Percentiles rank a stretch among this genome's conserved stretches.
These are phyloP conservation scores for Populus tremula DNA, from an alignment of 345 rosid genomes.

Conservation along the genomic window DNA sequence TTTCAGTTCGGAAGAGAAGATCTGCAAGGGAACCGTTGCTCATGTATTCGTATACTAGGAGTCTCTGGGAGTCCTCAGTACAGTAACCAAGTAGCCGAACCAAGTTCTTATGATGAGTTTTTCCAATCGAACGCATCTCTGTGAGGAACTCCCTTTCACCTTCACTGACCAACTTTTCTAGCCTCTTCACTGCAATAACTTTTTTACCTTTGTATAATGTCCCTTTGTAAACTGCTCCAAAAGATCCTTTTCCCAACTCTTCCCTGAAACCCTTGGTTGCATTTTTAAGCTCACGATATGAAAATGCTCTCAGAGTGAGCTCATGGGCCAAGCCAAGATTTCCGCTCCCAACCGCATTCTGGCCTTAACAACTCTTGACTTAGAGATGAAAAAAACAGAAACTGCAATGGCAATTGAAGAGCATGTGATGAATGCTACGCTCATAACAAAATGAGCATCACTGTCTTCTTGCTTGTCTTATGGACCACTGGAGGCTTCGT, in stretches of 20 bases:
- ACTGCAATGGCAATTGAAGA: constrained; percentile 1
- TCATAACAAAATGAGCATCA: neutral
- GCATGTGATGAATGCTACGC: neutral
- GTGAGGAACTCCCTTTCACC: constrained; percentile 22
- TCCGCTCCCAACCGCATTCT: constrained; percentile 1
- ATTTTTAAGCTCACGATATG: constrained; percentile 1
- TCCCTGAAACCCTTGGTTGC: constrained; percentile 9
- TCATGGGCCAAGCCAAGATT: constrained; percentile 6
- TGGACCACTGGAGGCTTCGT: neutral
- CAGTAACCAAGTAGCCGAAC: constrained; percentile 12
- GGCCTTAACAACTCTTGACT: neutral
- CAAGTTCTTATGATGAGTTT: constrained; percentile 12
- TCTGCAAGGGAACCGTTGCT: constrained; percentile 29
- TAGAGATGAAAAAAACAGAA: neutral
- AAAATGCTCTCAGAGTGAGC: constrained; percentile 2
- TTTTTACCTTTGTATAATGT: no score
- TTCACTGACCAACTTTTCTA: constrained; percentile 19
- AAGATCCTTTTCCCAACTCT: no score
- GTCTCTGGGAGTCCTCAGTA: constrained; percentile 1
- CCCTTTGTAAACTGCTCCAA: no score
- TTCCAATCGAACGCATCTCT: constrained; percentile 22
- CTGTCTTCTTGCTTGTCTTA: neutral
- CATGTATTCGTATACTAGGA: constrained; percentile 16
- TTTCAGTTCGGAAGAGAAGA: constrained; percentile 15
- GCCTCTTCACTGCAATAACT: constrained; percentile 25